Evolutionary conservation across 305 asterid genomes (phyloP), one percentile per base, ranked within the genome.

Genomic region (Solanum chacoense): DNA sequence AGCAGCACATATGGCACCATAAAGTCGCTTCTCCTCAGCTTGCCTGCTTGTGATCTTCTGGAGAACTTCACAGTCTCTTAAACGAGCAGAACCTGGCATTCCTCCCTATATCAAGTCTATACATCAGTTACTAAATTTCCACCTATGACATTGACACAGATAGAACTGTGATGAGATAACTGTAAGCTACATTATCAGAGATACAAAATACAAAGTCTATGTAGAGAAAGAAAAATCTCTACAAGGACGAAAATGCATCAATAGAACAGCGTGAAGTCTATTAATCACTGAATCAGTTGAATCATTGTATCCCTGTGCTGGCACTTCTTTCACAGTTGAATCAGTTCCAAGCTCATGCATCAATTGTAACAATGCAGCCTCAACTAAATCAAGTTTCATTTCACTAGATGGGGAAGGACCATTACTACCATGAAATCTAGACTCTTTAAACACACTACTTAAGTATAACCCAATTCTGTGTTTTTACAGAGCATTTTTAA

Each of bases 71-170:
- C 94, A 89, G 90, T 95, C 98, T 90, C 98, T 91, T 87, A 97
- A 92, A 69, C 98, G 98, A 20, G 96, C 96, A 45, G 99, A 94
- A 75, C 99, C 98, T 5, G 99, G 99, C 99, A 97, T 96, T 89
- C 99, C 99, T 87, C 99, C 99, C 99, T 97, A 91, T 14, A 84
- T 85, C 90, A 84, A 84, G 45, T 84, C 50, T 84, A 55, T 55
- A 22, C 45, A 55, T 84, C 75, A 84, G 87, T 84, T 84, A 50
- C 24, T 7, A 31, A 84, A 55, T 59, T 32, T 45, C 26, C 72
- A 29, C 16, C 40, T 50, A 16, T 50, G 73, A 83, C 11, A 83
- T 18, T 31, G 72, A 50, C 36, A 50, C 29, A 81, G n/a, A 38
- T 7, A 38, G 7, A 79, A 9, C 9, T 8, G 24, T 28, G 67